phyloP scores from a whole-genome alignment of 441 rosid genomes.

The Raphanus hybrid region DNA sequence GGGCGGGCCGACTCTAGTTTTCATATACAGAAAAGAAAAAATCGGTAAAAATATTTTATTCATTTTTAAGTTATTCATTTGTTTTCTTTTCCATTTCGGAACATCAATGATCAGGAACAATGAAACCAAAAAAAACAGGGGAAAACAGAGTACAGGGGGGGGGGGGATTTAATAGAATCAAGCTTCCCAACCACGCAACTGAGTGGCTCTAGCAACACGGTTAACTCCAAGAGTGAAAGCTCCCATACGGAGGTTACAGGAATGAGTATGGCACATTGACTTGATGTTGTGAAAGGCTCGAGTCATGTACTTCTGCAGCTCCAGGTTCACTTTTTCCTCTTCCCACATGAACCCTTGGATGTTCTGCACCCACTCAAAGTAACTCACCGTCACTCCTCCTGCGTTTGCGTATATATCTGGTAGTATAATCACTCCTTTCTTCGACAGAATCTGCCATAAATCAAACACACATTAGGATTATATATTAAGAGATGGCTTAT shows the following conservation, averaged over 20 bases:
- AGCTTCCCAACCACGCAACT: constrained; percentile 94
- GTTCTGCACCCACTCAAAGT: constrained; percentile 99
- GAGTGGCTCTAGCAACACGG: constrained; percentile 90
- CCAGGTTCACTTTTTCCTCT: constrained; percentile 79
- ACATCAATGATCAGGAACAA: constrained; percentile 31
- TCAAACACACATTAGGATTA: constrained; percentile 9
- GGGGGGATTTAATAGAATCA: constrained; percentile 30
- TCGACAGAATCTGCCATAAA: constrained; percentile 71
- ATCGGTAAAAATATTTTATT: background rate
- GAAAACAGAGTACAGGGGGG: constrained; percentile 14
- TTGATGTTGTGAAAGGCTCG: constrained; percentile 79
- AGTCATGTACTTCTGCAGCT: constrained; percentile 84
- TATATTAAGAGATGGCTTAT: background rate
- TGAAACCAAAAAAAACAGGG: constrained; percentile 22
- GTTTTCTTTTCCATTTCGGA: constrained; percentile 34
- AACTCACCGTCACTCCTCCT: constrained; percentile 96
- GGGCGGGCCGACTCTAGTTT: no score
- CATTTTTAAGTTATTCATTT: constrained; percentile 17
- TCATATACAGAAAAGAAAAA: background rate
- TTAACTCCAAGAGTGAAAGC: constrained; percentile 95
- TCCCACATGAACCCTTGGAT: constrained; percentile 99
- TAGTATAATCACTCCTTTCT: constrained; percentile 85
- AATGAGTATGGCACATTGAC: constrained; percentile 79
- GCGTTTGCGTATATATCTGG: constrained; percentile 96
- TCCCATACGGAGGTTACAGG: constrained; percentile 95